Percentiles rank a stretch among this genome's conserved stretches.
Conservation (phyloP, 495 filamentous ascomycete species). For the Penicillium antarcticum region DNA sequence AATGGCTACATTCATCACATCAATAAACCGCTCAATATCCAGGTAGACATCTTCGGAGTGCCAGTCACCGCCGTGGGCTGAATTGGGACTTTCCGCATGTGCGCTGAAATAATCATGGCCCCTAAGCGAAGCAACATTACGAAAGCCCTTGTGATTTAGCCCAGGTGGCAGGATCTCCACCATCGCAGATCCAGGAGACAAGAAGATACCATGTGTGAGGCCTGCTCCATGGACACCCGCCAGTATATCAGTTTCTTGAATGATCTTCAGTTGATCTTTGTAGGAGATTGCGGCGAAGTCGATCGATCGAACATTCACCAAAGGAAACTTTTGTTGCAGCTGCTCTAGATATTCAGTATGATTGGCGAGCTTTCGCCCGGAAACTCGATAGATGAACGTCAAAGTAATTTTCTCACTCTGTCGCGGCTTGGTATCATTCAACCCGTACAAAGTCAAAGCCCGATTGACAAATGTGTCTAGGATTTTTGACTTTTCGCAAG, state of each 20-base stretch:
- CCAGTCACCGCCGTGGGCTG: constrained; percentile 7
- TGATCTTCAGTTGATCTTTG: constrained; percentile 28
- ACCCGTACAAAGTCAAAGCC: constrained; percentile 19
- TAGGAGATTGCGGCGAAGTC: constrained; percentile 35
- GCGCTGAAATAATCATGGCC: constrained; percentile 29
- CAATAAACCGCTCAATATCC: constrained; percentile 13
- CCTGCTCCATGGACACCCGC: constrained; percentile 40
- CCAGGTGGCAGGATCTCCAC: constrained; percentile 36
- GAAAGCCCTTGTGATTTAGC: constrained; percentile 34
- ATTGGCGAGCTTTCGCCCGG: constrained; percentile 24
- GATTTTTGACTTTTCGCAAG: constrained; percentile 24
- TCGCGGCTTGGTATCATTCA: constrained; percentile 11
- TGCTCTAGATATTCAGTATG: constrained; percentile 20
- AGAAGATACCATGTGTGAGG: constrained; percentile 36
- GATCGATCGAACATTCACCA: constrained; percentile 27
- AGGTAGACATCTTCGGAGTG: constrained; percentile 18
- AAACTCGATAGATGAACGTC: constrained; percentile 34
- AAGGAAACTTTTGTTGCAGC: constrained; percentile 18
- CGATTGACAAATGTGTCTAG: constrained; percentile 29
- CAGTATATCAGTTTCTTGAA: constrained; percentile 32
- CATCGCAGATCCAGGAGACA: constrained; percentile 25
- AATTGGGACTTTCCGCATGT: constrained; percentile 9
- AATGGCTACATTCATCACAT: constrained; percentile 15
- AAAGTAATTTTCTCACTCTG: constrained; percentile 15
- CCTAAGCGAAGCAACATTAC: constrained; percentile 29